Percentiles rank a stretch among this genome's conserved stretches.
These are phyloP conservation scores for Calonectria multiphialidica DNA, from an alignment of 2,329 filamentous ascomycete species.

Conservation along the genomic window DNA sequence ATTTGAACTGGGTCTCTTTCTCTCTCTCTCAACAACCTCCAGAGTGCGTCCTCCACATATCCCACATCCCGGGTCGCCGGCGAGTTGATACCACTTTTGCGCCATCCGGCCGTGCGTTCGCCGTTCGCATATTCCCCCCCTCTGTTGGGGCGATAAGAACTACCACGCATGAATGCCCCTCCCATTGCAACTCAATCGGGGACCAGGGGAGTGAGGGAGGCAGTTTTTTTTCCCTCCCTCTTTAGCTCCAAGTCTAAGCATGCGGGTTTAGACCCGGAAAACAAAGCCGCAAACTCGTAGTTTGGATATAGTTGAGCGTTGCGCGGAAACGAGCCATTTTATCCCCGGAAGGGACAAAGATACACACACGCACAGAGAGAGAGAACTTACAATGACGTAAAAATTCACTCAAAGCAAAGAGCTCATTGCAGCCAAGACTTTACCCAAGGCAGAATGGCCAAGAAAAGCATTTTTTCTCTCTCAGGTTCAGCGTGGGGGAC, in stretches of 20 bases:
- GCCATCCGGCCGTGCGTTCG: no score
- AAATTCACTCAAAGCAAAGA: neutral
- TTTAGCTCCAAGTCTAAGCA: neutral
- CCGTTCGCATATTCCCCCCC: no score
- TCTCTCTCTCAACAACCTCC: neutral
- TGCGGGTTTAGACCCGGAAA: neutral
- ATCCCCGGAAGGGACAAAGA: neutral
- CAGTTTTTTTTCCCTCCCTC: neutral
- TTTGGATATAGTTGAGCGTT: neutral
- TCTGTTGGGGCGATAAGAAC: no score
- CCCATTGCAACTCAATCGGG: neutral
- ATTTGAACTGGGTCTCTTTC: no score
- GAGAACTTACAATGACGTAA: slow-evolving; percentile 17
- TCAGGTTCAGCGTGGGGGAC: neutral
- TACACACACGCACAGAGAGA: no score
- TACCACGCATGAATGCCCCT: no score
- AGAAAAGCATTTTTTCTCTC: neutral
- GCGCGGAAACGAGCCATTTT: neutral
- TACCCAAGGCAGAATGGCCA: neutral
- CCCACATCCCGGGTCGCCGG: neutral
- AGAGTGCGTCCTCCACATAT: no score
- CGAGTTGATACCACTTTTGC: neutral
- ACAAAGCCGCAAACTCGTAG: neutral
- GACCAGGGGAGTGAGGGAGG: no score
- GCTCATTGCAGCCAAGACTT: neutral